phyloP scores from a whole-genome alignment of 2,329 filamentous ascomycete species.

The Penicillium sp. region DNA sequence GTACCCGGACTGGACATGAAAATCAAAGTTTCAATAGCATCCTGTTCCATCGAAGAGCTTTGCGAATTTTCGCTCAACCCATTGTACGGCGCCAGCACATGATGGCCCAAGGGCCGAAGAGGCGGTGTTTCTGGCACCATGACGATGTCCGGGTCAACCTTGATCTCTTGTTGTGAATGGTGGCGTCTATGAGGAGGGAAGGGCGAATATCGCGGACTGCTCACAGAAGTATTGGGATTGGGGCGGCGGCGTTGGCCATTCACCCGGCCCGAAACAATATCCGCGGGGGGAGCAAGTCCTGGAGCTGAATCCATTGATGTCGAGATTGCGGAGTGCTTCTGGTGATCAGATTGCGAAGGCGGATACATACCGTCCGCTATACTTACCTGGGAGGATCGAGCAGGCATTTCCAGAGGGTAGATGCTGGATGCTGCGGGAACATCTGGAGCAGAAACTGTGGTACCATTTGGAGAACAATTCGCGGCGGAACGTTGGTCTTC shows the following conservation, averaged over 20 bases:
- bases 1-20: slow-evolving; percentile 58
- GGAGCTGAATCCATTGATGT: slow-evolving; percentile 31
- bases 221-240: slow-evolving; percentile 40
- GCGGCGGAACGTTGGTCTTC: slow-evolving; percentile 25
- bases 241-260: slow-evolving; percentile 41
- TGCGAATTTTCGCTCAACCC: slow-evolving; percentile 44
- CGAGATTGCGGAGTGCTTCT: slow-evolving; percentile 16
- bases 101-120: slow-evolving; percentile 31
- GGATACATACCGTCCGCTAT: slow-evolving; percentile 21
- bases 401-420: slow-evolving; percentile 12
- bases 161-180: slow-evolving; percentile 38
- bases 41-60: slow-evolving; percentile 54
- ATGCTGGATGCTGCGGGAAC: slow-evolving; percentile 22
- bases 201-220: slow-evolving; percentile 24
- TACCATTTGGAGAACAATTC: slow-evolving; percentile 31
- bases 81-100: slow-evolving; percentile 27
- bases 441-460: slow-evolving; percentile 29
- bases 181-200: slow-evolving; percentile 37
- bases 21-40: slow-evolving; percentile 56
- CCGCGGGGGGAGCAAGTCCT: slow-evolving; percentile 50
- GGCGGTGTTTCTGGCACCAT: slow-evolving; percentile 39
- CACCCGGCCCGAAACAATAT: slow-evolving; percentile 44
- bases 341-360: slow-evolving; percentile 23
- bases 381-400: slow-evolving; percentile 21
- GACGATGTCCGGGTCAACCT: slow-evolving; percentile 24